phyloP scores from a whole-genome alignment of 108 stramenopile genomes.

The Nitzschia sp. region DNA sequence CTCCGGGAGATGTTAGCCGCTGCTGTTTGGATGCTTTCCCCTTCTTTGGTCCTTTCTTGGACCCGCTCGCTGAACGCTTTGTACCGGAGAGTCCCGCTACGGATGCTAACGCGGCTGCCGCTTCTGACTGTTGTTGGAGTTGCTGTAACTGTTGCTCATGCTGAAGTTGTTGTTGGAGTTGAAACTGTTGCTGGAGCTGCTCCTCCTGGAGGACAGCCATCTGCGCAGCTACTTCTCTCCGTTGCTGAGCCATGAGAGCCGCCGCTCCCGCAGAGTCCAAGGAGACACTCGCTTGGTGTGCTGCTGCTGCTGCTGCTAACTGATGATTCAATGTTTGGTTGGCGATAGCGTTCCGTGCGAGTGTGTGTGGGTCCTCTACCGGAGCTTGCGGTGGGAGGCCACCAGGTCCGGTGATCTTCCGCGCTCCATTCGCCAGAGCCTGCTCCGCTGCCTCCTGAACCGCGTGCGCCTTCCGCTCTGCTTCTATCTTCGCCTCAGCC shows the following conservation, averaged over 20 bases:
- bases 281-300: too few species aligned
- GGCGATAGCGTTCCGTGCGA: conserved; percentile 24
- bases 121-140: conserved; percentile 28
- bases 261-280: conserved; percentile 11
- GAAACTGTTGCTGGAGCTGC: conserved; percentile 27
- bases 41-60: conserved; percentile 40
- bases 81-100: conserved; percentile 18
- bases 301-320: conserved; percentile 3
- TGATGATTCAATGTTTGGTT: conserved; percentile 19
- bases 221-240: conserved; percentile 27
- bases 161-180: conserved; percentile 34
- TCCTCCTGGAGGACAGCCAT: conserved; percentile 40
- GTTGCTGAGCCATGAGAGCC: conserved; percentile 38
- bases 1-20: conserved; percentile 17
- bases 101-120: conserved; percentile 18
- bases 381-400: conserved; percentile 48
- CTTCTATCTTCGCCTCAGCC: conserved; percentile 53
- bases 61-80: conserved; percentile 18
- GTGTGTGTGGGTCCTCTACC: conserved; percentile 30
- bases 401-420: conserved; percentile 34
- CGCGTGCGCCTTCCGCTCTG: conserved; percentile 34
- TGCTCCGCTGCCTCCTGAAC: conserved; percentile 27
- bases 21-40: conserved; percentile 31
- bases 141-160: conserved; percentile 40
- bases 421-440: conserved; percentile 16